These are phyloP conservation scores for Nicotiana tomentosiformis DNA, from an alignment of 257 asterid genomes.

Conservation along the genomic window DNA sequence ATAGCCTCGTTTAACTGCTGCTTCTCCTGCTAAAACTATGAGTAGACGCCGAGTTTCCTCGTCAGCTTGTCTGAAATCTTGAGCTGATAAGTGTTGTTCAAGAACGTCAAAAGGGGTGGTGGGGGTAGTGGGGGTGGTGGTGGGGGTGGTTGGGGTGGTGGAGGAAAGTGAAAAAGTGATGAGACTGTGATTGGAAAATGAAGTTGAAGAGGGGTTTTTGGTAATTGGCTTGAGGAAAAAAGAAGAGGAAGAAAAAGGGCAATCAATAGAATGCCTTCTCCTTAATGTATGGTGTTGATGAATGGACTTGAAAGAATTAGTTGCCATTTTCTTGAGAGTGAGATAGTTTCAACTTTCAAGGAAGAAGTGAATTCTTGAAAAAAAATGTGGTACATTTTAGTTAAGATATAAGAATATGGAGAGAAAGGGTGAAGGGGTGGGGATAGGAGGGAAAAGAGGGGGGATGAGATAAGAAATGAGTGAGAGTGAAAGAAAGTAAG, in stretches of 20 bases:
- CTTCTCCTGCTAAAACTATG: slow-evolving; percentile 79
- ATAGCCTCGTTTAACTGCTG: slow-evolving; percentile 68
- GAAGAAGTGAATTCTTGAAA: background rate
- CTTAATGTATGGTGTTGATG: slow-evolving; percentile 23
- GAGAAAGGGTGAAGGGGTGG: background rate
- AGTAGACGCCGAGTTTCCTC: slow-evolving; percentile 92
- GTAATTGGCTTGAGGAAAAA: slow-evolving; percentile 30
- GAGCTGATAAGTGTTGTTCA: slow-evolving; percentile 34
- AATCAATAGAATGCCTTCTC: slow-evolving; percentile 54
- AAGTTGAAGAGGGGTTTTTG: slow-evolving; percentile 13
- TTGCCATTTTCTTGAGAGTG: slow-evolving; percentile 41
- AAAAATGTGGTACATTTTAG: background rate
- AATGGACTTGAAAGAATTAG: slow-evolving; percentile 53
- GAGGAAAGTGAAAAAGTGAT: slow-evolving; percentile 20
- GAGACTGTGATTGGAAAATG: background rate
- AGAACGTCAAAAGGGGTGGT: slow-evolving; percentile 49
- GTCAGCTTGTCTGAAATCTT: slow-evolving; percentile 74
- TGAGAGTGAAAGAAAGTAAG: slow-evolving; percentile 32
- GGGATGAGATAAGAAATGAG: slow-evolving; percentile 60
- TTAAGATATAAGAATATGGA: background rate
- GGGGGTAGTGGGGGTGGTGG: slow-evolving; percentile 19
- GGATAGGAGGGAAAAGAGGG: background rate
- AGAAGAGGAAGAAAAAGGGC: slow-evolving; percentile 26
- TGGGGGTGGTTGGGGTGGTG: slow-evolving; percentile 28
- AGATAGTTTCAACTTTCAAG: background rate